Conservation (phyloP, 768 basidiomycete genomes). For the Mycena indigotica region DNA sequence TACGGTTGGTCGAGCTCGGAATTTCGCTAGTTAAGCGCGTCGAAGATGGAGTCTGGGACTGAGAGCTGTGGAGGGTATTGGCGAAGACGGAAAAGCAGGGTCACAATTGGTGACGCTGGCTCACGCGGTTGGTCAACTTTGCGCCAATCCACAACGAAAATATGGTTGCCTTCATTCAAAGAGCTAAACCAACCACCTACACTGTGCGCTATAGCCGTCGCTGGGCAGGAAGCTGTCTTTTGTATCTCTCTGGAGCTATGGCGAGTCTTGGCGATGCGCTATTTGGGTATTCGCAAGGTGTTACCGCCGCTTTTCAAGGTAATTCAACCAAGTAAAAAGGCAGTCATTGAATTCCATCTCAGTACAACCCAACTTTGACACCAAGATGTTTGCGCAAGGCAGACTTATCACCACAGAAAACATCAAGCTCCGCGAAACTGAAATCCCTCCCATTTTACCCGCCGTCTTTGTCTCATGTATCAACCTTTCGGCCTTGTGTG, state of each 20-base stretch:
- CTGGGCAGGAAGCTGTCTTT: conserved; percentile 50
- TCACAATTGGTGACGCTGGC: background rate
- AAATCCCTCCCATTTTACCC: conserved; percentile 47
- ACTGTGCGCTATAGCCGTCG: conserved; percentile 52
- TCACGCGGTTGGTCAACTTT: background rate
- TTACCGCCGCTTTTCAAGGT: conserved; percentile 52
- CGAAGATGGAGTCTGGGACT: background rate
- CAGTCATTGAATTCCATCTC: too few relatives aligned
- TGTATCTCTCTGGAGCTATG: conserved; percentile 52
- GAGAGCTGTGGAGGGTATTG: background rate
- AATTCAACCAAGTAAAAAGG: too few relatives aligned
- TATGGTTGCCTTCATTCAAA: background rate
- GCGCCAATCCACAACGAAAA: background rate
- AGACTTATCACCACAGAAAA: conserved; percentile 44
- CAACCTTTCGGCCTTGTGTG: conserved; percentile 52
- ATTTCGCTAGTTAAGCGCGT: background rate
- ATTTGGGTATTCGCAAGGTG: conserved; percentile 58
- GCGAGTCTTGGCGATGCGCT: conserved; percentile 58
- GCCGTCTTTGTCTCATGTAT: conserved; percentile 54
- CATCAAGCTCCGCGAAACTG: conserved; percentile 44
- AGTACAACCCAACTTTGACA: conserved; percentile 55
- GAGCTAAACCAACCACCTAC: conserved; percentile 31
- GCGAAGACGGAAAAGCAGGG: background rate
- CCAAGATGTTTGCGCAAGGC: conserved; percentile 43
- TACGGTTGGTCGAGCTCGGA: background rate